These are phyloP conservation scores for Acanthamoeba culbertsoni DNA, from an alignment of 208 protist species.

Conservation along the genomic window DNA sequence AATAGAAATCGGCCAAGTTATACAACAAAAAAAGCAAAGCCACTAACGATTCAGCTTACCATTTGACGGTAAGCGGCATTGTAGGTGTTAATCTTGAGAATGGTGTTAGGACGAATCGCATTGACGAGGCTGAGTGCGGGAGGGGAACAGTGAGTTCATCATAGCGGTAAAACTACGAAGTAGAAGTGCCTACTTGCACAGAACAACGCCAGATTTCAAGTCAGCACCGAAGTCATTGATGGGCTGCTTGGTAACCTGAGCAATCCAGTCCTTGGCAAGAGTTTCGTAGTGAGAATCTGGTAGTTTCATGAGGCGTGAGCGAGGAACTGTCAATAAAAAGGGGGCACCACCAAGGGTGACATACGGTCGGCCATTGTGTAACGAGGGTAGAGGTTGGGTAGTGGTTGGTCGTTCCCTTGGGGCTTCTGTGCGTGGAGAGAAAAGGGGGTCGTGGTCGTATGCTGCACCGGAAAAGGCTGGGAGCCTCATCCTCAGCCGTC, in stretches of 20 bases:
- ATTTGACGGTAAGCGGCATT: slow-evolving; percentile 31
- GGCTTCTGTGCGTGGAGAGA: not conserved
- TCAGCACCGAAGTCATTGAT: slow-evolving; percentile 4
- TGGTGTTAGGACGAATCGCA: slow-evolving; percentile 36
- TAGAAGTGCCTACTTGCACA: slow-evolving; percentile 10
- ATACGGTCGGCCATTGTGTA: not conserved
- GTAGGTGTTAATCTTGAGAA: slow-evolving; percentile 48
- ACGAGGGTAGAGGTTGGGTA: not conserved
- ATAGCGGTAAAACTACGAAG: too few species aligned
- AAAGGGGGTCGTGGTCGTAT: not conserved
- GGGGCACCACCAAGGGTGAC: not conserved
- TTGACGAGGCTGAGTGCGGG: not conserved
- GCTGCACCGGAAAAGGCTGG: not conserved
- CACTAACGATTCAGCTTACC: too few species aligned
- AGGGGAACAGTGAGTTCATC: too few species aligned
- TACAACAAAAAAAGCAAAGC: not conserved
- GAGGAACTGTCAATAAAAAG: not conserved
- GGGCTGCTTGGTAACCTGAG: not conserved
- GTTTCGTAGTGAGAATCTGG: not conserved
- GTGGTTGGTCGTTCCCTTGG: not conserved
- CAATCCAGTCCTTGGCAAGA: not conserved
- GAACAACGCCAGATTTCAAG: slow-evolving; percentile 8
- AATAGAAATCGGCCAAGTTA: not conserved
- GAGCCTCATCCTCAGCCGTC: not conserved
- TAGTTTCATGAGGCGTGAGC: not conserved